Evolutionary conservation across 495 filamentous ascomycete genomes (phyloP), one percentile per base, ranked within the genome.

Genomic region (Neurospora sp.): DNA sequence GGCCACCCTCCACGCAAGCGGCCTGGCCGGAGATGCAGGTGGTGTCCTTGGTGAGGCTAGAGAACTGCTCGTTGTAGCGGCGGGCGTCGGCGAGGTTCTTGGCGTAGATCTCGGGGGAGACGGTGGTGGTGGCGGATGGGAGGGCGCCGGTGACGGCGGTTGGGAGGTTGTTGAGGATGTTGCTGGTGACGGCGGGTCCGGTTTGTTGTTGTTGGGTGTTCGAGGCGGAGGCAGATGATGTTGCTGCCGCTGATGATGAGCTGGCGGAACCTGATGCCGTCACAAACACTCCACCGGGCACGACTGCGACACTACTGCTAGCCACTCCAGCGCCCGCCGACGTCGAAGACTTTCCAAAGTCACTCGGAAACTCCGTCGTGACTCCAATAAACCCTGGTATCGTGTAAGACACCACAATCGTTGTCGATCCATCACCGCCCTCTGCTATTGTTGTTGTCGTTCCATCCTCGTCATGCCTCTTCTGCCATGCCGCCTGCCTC

Each of bases 1-100:
- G 74, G 10, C 77, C 78, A 27, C 83, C 82, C 10, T 78, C 75
- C 62, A 86, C 77, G 69, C 84, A 86, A 9, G 84, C 84, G 10
- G 79, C 79, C 71, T 86, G 84, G 40, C 77, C 77, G 5, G 46
- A 35, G 5, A n/a, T 69, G 71, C 84, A 86, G 66, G 80, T 79
- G 0, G 82, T 79, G 23, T 84, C 46, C 37, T 77, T 74, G 12
- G 78, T 83, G n/a, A 85, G 71, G n/a, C 70, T 76, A n/a, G 79
- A 73, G 66, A 82, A 85, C 23, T 83, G 62, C 31, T 72, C 20
- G 73, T 86, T 86, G 73, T 79, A 82, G 4, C 75, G 59, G 35
- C 79, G 78, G n/a, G 84, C 84, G 37, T 77, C 66, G 35, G 76
- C 75, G 12, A 83, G 73, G 74, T 86, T 86, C 39, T 70, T 70